These are phyloP conservation scores for Puccinia horiana DNA, from an alignment of 1,284 basidiomycete genomes.

Conservation along the genomic window DNA sequence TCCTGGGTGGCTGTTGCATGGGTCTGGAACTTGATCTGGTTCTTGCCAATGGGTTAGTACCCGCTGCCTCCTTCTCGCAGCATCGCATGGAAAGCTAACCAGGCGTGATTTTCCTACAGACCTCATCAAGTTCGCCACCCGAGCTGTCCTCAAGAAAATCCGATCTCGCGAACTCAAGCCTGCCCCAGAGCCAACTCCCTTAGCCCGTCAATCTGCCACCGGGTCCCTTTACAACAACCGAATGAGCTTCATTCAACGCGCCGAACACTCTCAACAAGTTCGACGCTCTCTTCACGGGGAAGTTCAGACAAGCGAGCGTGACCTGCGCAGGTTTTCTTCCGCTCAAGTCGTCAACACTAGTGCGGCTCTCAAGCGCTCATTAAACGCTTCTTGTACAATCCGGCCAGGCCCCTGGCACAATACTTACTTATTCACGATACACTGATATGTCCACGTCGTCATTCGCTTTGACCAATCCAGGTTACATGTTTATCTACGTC, in stretches of 20 bases:
- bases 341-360: too few relatives aligned
- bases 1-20: conserved; percentile 90
- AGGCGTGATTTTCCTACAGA: background rate
- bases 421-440: too few relatives aligned
- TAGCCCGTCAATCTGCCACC: conserved; percentile 82
- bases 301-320: conserved; percentile 21
- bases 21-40: conserved; percentile 49
- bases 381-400: too few relatives aligned
- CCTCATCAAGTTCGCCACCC: conserved; percentile 88
- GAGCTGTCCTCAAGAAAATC: conserved; percentile 75
- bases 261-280: too few relatives aligned
- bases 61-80: too few relatives aligned
- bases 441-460: too few relatives aligned
- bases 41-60: conserved; percentile 42
- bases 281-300: conserved; percentile 74
- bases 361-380: too few relatives aligned
- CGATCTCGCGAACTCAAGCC: conserved; percentile 60
- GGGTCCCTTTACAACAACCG: conserved; percentile 92
- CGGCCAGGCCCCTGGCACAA: too few relatives aligned
- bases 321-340: conserved; percentile 42
- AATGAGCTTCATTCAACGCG: conserved; percentile 81
- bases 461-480: too few relatives aligned
- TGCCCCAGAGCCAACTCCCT: conserved; percentile 79
- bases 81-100: background rate
- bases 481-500: too few relatives aligned